These are phyloP conservation scores for Xylaria cubensis DNA, from an alignment of 495 filamentous ascomycete genomes.

Conservation along the genomic window DNA sequence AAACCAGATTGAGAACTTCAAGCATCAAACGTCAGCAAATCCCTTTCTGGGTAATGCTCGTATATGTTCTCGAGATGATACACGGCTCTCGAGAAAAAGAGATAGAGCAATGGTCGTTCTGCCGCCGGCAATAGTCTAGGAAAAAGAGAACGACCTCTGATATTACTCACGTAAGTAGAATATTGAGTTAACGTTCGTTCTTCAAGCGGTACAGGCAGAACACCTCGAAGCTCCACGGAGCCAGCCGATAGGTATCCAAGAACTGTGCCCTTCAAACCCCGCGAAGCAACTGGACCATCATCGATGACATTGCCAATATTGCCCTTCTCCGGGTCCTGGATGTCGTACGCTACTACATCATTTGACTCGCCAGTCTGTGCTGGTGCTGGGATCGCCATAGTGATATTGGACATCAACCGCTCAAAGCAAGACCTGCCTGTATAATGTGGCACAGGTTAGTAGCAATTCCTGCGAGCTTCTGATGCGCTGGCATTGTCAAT, in stretches of 20 bases:
- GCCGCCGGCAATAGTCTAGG: neutral
- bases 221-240: conserved; percentile 54
- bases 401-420: neutral
- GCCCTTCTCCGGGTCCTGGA: conserved; percentile 16
- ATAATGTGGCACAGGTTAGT: neutral
- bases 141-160: neutral
- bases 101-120: neutral
- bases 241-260: conserved; percentile 1
- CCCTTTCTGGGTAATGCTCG: neutral
- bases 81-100: neutral
- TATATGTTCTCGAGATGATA: neutral
- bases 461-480: neutral
- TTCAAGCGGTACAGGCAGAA: conserved; percentile 58
- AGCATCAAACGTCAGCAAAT: conserved; percentile 3
- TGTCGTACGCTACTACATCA: neutral
- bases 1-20: conserved; percentile 52
- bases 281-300: neutral
- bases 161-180: conserved; percentile 43
- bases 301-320: neutral
- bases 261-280: neutral
- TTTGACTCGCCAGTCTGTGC: neutral
- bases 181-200: conserved; percentile 57
- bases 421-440: neutral
- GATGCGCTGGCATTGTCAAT: neutral
- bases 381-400: neutral